Base-by-base conservation (phyloP, 345 rosid genomes). In the Eucalyptus albens region DNA sequence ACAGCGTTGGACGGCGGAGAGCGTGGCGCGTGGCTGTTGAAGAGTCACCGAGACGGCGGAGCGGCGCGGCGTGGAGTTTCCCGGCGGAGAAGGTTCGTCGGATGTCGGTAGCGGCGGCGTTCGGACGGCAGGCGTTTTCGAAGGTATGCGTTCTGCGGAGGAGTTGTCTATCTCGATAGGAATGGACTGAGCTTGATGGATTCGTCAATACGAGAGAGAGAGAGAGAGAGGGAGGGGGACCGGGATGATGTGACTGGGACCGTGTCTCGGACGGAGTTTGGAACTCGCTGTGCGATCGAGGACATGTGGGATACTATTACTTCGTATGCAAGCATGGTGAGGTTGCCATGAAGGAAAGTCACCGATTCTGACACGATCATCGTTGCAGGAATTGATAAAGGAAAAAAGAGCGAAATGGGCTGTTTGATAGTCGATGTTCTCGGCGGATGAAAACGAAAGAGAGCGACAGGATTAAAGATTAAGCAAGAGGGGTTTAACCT, bases 271-370 rank as follows among this genome's bases (percentile, higher is more conserved):
- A 33, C 55, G n/a, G 37, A 81, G 40, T 47, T 82, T 86, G 77
- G 26, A 83, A 85, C 49, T 51, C 49, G 87, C 27, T 55, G 50
- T 37, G 21, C 27, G 27, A n/a, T 67, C 37, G 86, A 82, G 56
- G 26, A 37, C 45, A 72, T 72, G 83, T 37, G 88, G 45, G 60
- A 11, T 90, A 81, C 53, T 77, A 37, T 93, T 92, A 89, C 97
- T 96, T 95, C 89, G 92, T 89, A 87, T 92, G 89, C 90, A 96
- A 96, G 98, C 95, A 93, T 94, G 91, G 94, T 19, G 92, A 94
- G 96, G 95, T 92, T 47, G 89, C 91, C 90, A 89, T 92, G 50
- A 53, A 67, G 33, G 37, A 90, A 86, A 89, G 93, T 89, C 89
- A 81, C 89, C 91, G 87, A 17, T 88, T 89, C 89, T 93, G 93